phyloP scores from a whole-genome alignment of 176 grass and related monocot genomes.

The Zea mays region DNA sequence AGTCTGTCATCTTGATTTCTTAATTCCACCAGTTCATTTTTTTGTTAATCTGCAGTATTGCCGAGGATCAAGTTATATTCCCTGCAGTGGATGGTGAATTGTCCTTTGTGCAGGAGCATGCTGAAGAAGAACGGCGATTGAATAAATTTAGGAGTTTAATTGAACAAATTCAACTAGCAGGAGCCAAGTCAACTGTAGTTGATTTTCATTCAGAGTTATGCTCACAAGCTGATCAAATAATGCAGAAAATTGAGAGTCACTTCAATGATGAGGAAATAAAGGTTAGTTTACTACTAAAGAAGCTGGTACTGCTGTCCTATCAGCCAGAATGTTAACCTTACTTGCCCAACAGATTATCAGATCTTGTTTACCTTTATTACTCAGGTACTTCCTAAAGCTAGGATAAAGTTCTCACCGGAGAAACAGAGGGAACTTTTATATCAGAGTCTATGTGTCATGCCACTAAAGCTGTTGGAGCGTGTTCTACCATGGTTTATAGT shows the following conservation, averaged over 20 bases:
- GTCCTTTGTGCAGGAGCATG: conserved; percentile 73
- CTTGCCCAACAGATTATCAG: conserved; percentile 25
- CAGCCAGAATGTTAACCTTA: not conserved
- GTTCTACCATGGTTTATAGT: conserved; percentile 80
- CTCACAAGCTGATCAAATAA: conserved; percentile 90
- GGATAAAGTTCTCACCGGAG: conserved; percentile 57
- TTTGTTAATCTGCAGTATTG: conserved; percentile 52
- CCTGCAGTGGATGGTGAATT: conserved; percentile 68
- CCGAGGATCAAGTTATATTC: conserved; percentile 90
- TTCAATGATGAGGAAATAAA: conserved; percentile 78
- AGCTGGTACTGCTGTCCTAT: conserved; percentile 9
- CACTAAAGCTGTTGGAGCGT: conserved; percentile 69
- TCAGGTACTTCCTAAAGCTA: conserved; percentile 85
- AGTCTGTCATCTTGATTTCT: not conserved
- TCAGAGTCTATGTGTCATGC: conserved; percentile 71
- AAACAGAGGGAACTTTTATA: conserved; percentile 78
- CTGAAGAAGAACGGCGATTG: conserved; percentile 60
- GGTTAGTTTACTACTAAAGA: conserved; percentile 45
- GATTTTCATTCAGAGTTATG: conserved; percentile 77
- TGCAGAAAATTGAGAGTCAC: conserved; percentile 79
- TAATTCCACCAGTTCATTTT: conserved; percentile 20
- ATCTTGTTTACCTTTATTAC: conserved; percentile 36
- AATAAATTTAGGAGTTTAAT: conserved; percentile 82
- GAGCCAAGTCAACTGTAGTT: conserved; percentile 51
- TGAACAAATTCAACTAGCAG: conserved; percentile 68